These are phyloP conservation scores for Aspergillus sclerotiicarbonarius DNA, from an alignment of 495 filamentous ascomycete species.

Conservation along the genomic window DNA sequence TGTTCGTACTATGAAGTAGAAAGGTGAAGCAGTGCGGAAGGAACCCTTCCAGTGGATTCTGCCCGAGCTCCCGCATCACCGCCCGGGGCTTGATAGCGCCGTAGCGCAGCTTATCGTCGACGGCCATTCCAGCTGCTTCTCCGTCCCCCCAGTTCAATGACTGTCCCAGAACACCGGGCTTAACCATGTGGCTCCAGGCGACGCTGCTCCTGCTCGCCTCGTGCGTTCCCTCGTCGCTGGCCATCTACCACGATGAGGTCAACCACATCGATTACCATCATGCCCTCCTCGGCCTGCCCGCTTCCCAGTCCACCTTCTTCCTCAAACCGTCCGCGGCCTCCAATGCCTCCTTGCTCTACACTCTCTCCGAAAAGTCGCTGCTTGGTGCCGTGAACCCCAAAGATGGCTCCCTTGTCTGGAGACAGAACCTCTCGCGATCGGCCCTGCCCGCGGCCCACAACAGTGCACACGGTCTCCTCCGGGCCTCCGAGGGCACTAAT, in stretches of 20 bases:
- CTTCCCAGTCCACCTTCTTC: conserved; percentile 86
- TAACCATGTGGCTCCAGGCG: conserved; percentile 48
- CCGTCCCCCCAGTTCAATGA: conserved; percentile 25
- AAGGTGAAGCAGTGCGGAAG: background rate
- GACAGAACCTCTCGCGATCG: conserved; percentile 61
- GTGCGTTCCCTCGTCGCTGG: conserved; percentile 44
- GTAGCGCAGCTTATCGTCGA: conserved; percentile 7
- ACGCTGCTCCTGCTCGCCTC: conserved; percentile 40
- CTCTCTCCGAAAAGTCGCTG: conserved; percentile 75
- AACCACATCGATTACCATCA: conserved; percentile 92
- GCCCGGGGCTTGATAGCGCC: conserved; percentile 8
- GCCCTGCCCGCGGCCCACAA: conserved; percentile 26
- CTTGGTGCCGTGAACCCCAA: conserved; percentile 88
- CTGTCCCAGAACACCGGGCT: conserved; percentile 22
- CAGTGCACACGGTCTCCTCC: conserved; percentile 51
- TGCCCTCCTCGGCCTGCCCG: conserved; percentile 79
- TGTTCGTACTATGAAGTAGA: too few relatives aligned
- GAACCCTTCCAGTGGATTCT: too few relatives aligned
- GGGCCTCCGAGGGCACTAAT: conserved; percentile 69
- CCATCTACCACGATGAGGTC: conserved; percentile 88
- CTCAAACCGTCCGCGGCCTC: conserved; percentile 77
- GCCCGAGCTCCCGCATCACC: conserved; percentile 9
- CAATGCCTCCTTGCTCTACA: conserved; percentile 87
- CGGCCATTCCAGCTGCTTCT: background rate
- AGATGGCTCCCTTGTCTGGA: conserved; percentile 81